Base-by-base conservation (phyloP, 1,284 basidiomycete species). In the Stygiomarasmius scandens region DNA sequence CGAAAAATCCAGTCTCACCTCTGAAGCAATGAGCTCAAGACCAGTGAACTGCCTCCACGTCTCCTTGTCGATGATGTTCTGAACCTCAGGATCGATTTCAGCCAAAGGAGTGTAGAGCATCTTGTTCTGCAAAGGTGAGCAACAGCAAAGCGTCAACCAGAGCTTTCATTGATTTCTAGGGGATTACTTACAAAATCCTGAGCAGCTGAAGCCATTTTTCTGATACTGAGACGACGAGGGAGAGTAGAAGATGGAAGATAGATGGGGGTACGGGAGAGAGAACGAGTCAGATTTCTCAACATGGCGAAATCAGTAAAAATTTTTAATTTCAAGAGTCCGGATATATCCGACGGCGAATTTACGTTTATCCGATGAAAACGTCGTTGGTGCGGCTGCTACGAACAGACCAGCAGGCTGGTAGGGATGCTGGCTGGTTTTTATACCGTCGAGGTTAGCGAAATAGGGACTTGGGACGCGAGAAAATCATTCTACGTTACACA, bases 51-150 rank as follows among this genome's bases (percentile, higher is more conserved):
- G 96, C 68, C 95, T 81, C 94, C 95, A 98, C 76, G 94, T 96
- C 84, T 99, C 96, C 83, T 97, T 94, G 81, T 99, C 95, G 78
- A 99, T 94, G 82, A 99, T 93, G 75, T 95, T 92, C 77, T 95
- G 87, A 67, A 99, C 89, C 77, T 93, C 93, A 60, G 96, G 96
- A 79, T 98, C 96, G 69, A 89, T 85, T 83, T 98, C 88, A 27
- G 90, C 82, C 59, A 98, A 84, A 66, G 95, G 84, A 61, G 86
- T 78, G 80, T 98, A 98, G 66, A 99, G 85, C 60, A 85, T 80
- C 76, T 91, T 92, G 89, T 98, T 98, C 94, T 97, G 67, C 23
- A 60, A n/a, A 58, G 56, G 45, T 49, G 19, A 51, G 23, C 20
- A 29, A 19, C 48, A 52, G 36, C 25, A 38, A 38, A 52, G 41